phyloP scores from a whole-genome alignment of 2,329 filamentous ascomycete species.

The Aspergillus costaricaensis region DNA sequence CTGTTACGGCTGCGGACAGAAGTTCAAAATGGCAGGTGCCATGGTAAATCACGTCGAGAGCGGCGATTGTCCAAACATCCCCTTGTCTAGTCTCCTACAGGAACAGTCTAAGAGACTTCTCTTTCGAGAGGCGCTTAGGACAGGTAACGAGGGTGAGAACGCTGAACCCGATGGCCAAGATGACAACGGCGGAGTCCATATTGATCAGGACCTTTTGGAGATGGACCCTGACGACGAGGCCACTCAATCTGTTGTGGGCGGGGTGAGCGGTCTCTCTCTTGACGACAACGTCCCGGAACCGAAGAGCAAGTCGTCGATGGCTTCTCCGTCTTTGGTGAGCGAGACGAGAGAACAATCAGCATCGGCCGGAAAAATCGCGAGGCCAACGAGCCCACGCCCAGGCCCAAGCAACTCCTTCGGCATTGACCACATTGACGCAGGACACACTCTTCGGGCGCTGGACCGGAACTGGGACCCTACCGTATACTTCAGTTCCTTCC shows the following conservation, averaged over 20 bases:
- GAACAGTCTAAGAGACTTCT: conserved; percentile 55
- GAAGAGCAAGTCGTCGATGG: background rate
- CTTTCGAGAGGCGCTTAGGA: conserved; percentile 36
- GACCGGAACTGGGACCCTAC: conserved; percentile 30
- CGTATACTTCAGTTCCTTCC: conserved; percentile 34
- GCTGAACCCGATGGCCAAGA: conserved; percentile 12
- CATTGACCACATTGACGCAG: background rate
- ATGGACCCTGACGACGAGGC: background rate
- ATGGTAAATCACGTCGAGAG: conserved; percentile 59
- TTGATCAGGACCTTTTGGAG: conserved; percentile 8
- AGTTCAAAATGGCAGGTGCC: conserved; percentile 52
- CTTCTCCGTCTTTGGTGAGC: background rate
- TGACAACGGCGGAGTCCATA: conserved; percentile 28
- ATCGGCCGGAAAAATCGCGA: background rate
- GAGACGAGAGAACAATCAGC: background rate
- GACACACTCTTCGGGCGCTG: conserved; percentile 18
- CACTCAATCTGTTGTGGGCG: background rate
- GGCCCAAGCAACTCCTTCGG: background rate
- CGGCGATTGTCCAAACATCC: conserved; percentile 51
- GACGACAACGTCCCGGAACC: background rate
- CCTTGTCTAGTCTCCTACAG: conserved; percentile 46
- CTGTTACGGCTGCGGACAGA: conserved; percentile 50
- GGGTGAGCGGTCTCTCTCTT: background rate
- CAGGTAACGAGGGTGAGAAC: conserved; percentile 1
- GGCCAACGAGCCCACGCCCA: background rate